A percentile compares a stretch with the other conserved stretches of the same genome.
These are phyloP conservation scores for Pseudogymnoascus sp. DNA, from an alignment of 2,329 filamentous ascomycete genomes.

Conservation along the genomic window DNA sequence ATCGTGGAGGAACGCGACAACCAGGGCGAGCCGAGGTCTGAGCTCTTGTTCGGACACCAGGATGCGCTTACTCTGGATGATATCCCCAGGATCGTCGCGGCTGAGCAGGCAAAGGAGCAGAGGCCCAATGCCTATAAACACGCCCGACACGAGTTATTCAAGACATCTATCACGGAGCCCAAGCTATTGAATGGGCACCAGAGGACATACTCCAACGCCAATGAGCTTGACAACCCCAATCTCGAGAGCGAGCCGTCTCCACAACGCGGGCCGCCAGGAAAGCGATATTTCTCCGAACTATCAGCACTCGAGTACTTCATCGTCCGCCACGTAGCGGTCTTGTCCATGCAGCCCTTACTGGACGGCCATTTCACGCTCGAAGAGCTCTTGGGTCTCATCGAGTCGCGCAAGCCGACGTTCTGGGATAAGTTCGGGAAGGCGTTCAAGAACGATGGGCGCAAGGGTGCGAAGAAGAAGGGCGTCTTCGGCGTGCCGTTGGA, in stretches of 20 bases:
- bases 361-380: conserved; percentile 89
- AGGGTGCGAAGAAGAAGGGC: conserved; percentile 80
- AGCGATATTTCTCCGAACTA: conserved; percentile 92
- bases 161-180: conserved; percentile 47
- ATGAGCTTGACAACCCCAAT: conserved; percentile 39
- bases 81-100: conserved; percentile 89
- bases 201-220: conserved; percentile 52
- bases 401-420: conserved; percentile 86
- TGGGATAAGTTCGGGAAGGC: conserved; percentile 98
- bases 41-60: conserved; percentile 80
- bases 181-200: conserved; percentile 62
- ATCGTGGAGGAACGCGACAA: conserved; percentile 72
- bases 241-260: conserved; percentile 38
- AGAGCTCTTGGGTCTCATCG: conserved; percentile 84
- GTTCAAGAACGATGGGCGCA: conserved; percentile 77
- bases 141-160: conserved; percentile 60
- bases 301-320: conserved; percentile 97
- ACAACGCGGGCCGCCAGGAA: conserved; percentile 32
- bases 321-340: conserved; percentile 84
- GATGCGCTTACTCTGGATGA: conserved; percentile 92
- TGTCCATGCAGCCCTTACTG: conserved; percentile 88
- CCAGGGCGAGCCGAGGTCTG: conserved; percentile 60
- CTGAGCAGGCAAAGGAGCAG: conserved; percentile 89
- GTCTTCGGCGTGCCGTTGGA: conserved; percentile 89
- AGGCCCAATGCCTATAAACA: conserved; percentile 71